These are phyloP conservation scores for Zymoseptoria pseudotritici DNA, from an alignment of 2,329 filamentous ascomycete genomes.

Conservation along the genomic window DNA sequence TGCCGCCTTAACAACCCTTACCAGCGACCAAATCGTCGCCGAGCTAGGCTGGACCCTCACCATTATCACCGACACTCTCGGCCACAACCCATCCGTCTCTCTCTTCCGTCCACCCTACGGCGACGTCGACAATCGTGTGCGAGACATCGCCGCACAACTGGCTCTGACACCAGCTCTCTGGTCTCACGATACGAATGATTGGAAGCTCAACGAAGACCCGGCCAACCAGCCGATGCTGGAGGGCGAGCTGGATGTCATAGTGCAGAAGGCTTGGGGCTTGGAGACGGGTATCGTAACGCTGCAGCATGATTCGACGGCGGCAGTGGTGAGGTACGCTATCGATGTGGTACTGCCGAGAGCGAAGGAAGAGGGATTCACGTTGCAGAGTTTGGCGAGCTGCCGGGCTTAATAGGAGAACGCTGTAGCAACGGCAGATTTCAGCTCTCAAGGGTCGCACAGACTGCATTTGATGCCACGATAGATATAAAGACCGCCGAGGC, in stretches of 20 bases:
- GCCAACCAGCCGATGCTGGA: background rate
- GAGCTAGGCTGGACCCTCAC: background rate
- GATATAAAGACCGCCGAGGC: background rate
- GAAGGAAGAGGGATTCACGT: background rate
- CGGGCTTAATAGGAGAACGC: background rate
- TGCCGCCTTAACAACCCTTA: background rate
- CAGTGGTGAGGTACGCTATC: background rate
- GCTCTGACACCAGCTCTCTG: background rate
- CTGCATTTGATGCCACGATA: no score
- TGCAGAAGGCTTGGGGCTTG: background rate
- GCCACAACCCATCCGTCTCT: background rate
- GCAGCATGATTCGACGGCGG: background rate
- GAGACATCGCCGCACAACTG: background rate
- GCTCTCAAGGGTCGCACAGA: background rate
- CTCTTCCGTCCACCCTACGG: background rate
- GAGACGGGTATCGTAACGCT: background rate
- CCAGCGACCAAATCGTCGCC: background rate
- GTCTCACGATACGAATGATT: background rate
- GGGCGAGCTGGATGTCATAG: background rate
- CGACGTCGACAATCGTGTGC: background rate
- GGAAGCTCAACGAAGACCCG: background rate
- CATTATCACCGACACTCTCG: background rate
- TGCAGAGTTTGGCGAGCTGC: background rate
- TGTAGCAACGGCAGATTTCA: no score
- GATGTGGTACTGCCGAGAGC: background rate